Evolutionary conservation across 2,329 filamentous ascomycete species (phyloP), one percentile per base, ranked within the genome.

Genomic region (Fusarium pseudograminearum): DNA sequence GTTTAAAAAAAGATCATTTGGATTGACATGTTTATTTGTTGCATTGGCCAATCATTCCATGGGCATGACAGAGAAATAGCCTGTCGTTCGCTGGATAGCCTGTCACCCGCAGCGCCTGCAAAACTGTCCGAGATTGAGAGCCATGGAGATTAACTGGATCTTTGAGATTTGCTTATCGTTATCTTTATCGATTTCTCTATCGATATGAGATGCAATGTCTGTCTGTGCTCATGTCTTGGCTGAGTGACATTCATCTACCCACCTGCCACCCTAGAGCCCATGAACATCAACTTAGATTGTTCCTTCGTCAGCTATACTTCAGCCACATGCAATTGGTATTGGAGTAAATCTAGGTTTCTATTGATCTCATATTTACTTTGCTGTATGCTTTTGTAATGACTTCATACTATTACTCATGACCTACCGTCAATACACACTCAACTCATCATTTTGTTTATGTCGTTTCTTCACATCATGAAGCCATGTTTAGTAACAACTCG

Each of bases 401-500:
- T 12, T 12, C 2, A 12, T 30, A 12, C 28, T 30, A 3, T 30
- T 30, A 2, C 18, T n/a, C 5, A 0, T n/a, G 5, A 30, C 4
- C 0, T 30, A 11, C 10, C 5, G 28, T 30, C 28, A 11, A 5
- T 12, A 30, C 28, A 12, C 4, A 12, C 12, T 5, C 28, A 30
- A 30, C 10, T 30, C 11, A 30, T 12, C 28, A 30, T 12, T 5
- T 1, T 12, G 10, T 9, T 34, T 34, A 1, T 34, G 4, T 34
- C 3, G 2, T 10, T 9, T 10, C 8, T 34, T 18, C 4, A 18
- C 11, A n/a, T 11, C 16, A 1, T 36, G 4, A 11, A 36, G 16
- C 4, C 1, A 11, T 36, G 14, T 36, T 18, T 16, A 18, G 8
- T 9, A 36, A 0, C 7, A 1, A 0, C 3, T 5, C 1, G 8